Percentiles rank a stretch among this genome's conserved stretches.
These are phyloP conservation scores for Strigomonas galati DNA, from an alignment of 208 protist species.

Conservation along the genomic window DNA sequence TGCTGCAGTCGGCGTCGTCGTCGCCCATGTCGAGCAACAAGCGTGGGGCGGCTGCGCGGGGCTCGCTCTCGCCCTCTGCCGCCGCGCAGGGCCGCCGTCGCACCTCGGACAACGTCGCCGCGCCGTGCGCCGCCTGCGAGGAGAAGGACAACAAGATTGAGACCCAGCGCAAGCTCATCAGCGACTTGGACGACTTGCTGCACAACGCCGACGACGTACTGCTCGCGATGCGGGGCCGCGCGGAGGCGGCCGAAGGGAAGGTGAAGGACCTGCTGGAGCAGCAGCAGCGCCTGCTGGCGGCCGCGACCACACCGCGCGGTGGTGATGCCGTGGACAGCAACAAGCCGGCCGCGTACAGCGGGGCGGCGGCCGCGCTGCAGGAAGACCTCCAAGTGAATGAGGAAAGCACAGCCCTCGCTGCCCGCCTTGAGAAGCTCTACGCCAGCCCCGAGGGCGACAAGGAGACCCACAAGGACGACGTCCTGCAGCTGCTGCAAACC, in stretches of 20 bases:
- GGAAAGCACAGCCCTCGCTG: not conserved
- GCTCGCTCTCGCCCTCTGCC: not conserved
- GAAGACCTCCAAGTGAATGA: not conserved
- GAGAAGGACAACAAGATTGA: slow-evolving; percentile 26
- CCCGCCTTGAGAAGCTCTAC: not conserved
- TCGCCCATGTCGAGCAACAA: no score
- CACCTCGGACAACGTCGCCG: not conserved
- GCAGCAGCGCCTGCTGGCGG: not conserved
- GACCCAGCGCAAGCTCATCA: slow-evolving; percentile 28
- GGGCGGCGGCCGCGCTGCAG: not conserved
- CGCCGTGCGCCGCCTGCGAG: not conserved
- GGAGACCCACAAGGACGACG: slow-evolving; percentile 21
- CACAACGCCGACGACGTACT: slow-evolving; percentile 32
- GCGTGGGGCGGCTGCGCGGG: not conserved
- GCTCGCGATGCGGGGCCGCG: slow-evolving; percentile 30
- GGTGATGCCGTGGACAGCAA: no score
- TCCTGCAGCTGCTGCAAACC: slow-evolving; percentile 18
- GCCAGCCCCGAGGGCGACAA: slow-evolving; percentile 10
- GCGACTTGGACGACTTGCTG: slow-evolving; percentile 38
- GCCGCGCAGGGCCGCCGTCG: no score
- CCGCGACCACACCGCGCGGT: not conserved
- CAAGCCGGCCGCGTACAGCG: not conserved
- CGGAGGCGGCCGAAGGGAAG: slow-evolving; percentile 21
- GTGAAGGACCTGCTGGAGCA: not conserved
- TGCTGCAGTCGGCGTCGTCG: slow-evolving; percentile 9